phyloP scores from a whole-genome alignment of 306 rosid species.

The Acacia acuminata region DNA sequence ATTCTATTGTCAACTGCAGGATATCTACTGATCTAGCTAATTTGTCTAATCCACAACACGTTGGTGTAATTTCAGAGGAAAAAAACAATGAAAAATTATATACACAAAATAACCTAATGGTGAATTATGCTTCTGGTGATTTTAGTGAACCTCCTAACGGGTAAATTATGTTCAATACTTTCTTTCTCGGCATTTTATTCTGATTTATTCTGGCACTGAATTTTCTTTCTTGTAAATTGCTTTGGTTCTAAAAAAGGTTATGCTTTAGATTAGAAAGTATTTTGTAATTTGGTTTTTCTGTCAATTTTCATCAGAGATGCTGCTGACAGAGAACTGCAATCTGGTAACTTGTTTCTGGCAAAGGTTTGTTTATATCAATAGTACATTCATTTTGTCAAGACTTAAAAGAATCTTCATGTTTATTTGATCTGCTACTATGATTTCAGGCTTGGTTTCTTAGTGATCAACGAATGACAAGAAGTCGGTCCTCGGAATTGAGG shows the following conservation, averaged over 20 bases:
- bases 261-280: conserved; percentile 14
- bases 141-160: conserved; percentile 59
- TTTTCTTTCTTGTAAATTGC: conserved; percentile 7
- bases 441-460: conserved; percentile 96
- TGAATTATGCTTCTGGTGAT: conserved; percentile 56
- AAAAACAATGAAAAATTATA: conserved; percentile 59
- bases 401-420: conserved; percentile 33
- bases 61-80: conserved; percentile 58
- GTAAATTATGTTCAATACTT: conserved; percentile 31
- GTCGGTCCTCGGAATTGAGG: conserved; percentile 97
- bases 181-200: not conserved
- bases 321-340: conserved; percentile 67
- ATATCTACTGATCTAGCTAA: conserved; percentile 71
- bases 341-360: conserved; percentile 73
- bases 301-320: conserved; percentile 61
- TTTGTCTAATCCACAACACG: conserved; percentile 64
- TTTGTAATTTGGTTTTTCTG: conserved; percentile 29
- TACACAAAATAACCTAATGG: conserved; percentile 46
- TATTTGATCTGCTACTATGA: conserved; percentile 31
- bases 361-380: conserved; percentile 53
- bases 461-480: conserved; percentile 90
- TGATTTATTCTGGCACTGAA: not conserved
- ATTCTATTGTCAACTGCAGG: conserved; percentile 51
- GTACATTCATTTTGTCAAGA: conserved; percentile 20
- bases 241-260: not conserved